Conservation (phyloP, 495 filamentous ascomycete genomes). For the Patellaria atrata region DNA sequence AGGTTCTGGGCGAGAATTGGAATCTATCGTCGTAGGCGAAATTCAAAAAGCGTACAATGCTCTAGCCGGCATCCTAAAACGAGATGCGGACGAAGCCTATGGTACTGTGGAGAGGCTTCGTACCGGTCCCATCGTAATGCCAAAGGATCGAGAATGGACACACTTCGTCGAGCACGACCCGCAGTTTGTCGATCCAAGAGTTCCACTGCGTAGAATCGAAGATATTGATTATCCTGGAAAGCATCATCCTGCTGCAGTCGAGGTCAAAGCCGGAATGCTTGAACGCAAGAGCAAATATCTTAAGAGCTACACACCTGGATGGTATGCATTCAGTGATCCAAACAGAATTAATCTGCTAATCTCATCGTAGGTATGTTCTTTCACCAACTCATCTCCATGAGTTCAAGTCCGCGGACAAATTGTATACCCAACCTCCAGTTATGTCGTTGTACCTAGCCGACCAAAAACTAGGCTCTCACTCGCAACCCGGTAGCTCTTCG, state of each 20-base stretch:
- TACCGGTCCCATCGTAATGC: conserved; percentile 72
- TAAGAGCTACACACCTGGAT: conserved; percentile 94
- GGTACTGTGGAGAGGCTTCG: conserved; percentile 67
- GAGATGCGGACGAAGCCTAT: conserved; percentile 72
- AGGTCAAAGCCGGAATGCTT: conserved; percentile 76
- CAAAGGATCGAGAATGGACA: conserved; percentile 84
- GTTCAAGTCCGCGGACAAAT: conserved; percentile 79
- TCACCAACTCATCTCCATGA: conserved; percentile 95
- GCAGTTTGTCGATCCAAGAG: conserved; percentile 72
- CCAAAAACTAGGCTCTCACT: conserved; percentile 89
- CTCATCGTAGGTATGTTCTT: conserved; percentile 69
- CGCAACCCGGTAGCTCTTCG: conserved; percentile 67
- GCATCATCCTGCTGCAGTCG: conserved; percentile 71
- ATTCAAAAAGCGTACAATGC: conserved; percentile 96
- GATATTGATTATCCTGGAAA: conserved; percentile 90
- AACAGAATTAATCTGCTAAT: conserved; percentile 25
- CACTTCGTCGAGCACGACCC: conserved; percentile 69
- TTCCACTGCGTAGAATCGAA: conserved; percentile 63
- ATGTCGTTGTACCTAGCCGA: conserved; percentile 94
- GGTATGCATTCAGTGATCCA: conserved; percentile 41
- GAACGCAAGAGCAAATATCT: conserved; percentile 98
- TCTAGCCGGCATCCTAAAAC: conserved; percentile 74
- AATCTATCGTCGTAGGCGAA: conserved; percentile 89
- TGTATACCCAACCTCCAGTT: conserved; percentile 59
- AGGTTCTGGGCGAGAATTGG: conserved; percentile 82